Conservation (phyloP, 345 rosid species). For the Aquilaria sinensis region DNA sequence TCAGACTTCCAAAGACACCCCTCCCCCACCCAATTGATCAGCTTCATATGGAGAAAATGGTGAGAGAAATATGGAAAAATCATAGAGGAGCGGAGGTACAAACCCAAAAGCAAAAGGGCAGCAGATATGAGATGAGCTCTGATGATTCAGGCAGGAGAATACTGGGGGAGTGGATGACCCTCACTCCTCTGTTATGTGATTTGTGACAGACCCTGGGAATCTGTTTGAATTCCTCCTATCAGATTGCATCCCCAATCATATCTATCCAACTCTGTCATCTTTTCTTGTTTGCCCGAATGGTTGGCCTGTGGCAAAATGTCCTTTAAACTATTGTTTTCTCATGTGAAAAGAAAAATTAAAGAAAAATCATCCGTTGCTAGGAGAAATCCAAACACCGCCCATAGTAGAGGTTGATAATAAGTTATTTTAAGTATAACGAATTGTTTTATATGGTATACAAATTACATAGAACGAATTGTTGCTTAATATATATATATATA, state of each 20-base stretch:
- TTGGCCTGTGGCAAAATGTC: conserved; percentile 13
- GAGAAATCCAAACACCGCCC: too few species aligned
- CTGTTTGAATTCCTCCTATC: conserved; percentile 6
- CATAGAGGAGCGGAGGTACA: neutral
- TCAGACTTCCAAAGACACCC: too few species aligned
- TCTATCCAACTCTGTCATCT: conserved; percentile 11
- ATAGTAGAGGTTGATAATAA: too few species aligned
- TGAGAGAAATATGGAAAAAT: neutral
- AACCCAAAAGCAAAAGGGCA: neutral
- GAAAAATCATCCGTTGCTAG: too few species aligned
- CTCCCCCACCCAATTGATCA: too few species aligned
- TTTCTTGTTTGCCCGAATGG: conserved; percentile 27
- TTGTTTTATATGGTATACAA: too few species aligned
- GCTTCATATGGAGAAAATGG: neutral
- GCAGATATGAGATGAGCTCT: neutral
- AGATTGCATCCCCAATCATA: conserved; percentile 18
- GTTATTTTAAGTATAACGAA: too few species aligned
- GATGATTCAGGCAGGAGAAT: neutral
- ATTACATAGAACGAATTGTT: neutral
- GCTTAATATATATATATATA: neutral
- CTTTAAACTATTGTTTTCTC: too few species aligned
- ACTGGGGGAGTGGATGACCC: conserved; percentile 7
- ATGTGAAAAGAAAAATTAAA: too few species aligned
- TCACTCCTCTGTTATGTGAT: neutral
- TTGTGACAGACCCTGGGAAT: conserved; percentile 23